Base-by-base conservation (phyloP, 352 stramenopile species). In the Phytophthora aleatoria region DNA sequence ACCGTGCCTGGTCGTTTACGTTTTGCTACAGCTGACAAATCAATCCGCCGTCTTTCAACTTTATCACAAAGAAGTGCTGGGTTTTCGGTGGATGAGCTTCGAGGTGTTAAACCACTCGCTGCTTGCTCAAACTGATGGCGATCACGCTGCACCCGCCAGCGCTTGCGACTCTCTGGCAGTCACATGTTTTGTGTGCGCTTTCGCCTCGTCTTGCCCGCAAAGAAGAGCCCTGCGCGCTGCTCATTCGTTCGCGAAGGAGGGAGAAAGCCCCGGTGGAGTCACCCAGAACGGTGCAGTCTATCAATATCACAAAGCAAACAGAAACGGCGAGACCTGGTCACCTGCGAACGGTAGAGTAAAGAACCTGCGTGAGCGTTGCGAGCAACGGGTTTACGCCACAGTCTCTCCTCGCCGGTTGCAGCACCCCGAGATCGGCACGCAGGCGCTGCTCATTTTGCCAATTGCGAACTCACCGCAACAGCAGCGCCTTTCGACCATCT, bases 371-470 rank as follows among this genome's bases (percentile, higher is more conserved):
- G 15, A 43, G 38, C 43, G 54, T 26, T 60, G 38, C 27, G 15
- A 44, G 49, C 16, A 39, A 12, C 15, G 16, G 38, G 42, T 64
- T 71, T 71, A 71, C 63, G 63, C 57, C 62, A 57, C 55, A 3
- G 13, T 24, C 33, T 33, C 33, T 42, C 38, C 3, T 20, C 20
- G 20, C 20, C 12, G 2, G 9, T 24, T 36, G 43, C 33, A 39
- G 36, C 56, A 57, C 36, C 20, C 20, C 20, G 20, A 20, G 20
- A 20, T 20, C 20, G 20, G 20, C 20, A 20, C 20, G 20, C 12
- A 55, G 4, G 58, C 35, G 58, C 58, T 73, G 65, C 59, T 69
- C 65, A 73, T 73, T 69, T 73, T 61, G 59, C 59, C 53, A 73
- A 39, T 73, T 73, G 65, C 64, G 15, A 62, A 30, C 15, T 49